Conservation (phyloP, 805 yeast species). For the Yamadazyma ubonensis region DNA sequence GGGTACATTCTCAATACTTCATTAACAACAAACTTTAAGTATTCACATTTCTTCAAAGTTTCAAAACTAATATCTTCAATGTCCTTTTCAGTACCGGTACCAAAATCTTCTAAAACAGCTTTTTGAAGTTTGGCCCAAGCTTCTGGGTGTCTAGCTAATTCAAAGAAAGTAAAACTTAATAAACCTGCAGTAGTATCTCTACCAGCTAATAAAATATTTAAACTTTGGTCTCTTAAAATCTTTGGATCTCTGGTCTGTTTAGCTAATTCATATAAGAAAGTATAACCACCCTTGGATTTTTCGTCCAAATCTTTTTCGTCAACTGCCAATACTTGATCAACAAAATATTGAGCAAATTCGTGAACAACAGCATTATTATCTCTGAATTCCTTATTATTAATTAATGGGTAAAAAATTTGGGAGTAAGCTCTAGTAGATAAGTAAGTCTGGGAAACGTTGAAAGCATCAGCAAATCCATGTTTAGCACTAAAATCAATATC, state of each 20-base stretch:
- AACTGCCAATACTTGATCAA: conserved; percentile 34
- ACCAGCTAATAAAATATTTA: conserved; percentile 53
- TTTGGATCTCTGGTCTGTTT: conserved; percentile 48
- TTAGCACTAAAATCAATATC: conserved; percentile 30
- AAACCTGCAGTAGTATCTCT: conserved; percentile 56
- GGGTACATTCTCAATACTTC: conserved; percentile 53
- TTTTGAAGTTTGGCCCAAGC: conserved; percentile 37
- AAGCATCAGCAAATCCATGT: conserved; percentile 33
- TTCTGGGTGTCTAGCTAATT: conserved; percentile 44
- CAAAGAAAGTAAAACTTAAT: conserved; percentile 45
- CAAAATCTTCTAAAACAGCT: conserved; percentile 33
- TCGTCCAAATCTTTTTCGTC: conserved; percentile 29
- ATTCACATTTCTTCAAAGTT: conserved; percentile 48
- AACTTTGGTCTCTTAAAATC: conserved; percentile 49
- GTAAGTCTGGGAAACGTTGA: conserved; percentile 32
- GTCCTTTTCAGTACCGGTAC: conserved; percentile 27
- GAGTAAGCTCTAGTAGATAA: conserved; percentile 35
- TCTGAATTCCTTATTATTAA: conserved; percentile 26
- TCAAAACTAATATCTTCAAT: conserved; percentile 45
- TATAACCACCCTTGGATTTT: conserved; percentile 37
- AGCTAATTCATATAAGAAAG: conserved; percentile 48
- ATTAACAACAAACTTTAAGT: conserved; percentile 46
- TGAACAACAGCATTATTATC: conserved; percentile 26
- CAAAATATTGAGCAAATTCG: conserved; percentile 36
- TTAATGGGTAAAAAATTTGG: conserved; percentile 26